Evolutionary conservation across 257 asterid species (phyloP).

Genomic region (Ilex aquifolium): DNA sequence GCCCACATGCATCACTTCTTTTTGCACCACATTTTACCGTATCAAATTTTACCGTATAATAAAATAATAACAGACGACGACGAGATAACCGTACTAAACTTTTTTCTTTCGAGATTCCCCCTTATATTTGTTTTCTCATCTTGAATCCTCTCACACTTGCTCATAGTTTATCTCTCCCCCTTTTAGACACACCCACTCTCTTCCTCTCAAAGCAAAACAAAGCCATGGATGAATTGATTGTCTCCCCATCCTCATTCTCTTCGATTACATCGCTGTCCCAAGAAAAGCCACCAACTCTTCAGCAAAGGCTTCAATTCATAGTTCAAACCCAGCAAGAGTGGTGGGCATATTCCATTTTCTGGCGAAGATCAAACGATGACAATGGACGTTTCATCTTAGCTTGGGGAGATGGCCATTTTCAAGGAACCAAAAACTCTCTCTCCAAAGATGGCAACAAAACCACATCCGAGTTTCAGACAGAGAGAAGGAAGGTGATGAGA

Average conservation of each 20-base stretch:
- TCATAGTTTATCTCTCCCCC: too few relatives aligned
- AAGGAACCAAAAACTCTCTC: slow-evolving; percentile 29
- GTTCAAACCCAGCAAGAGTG: slow-evolving; percentile 39
- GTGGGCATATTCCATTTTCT: slow-evolving; percentile 57
- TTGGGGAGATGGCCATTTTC: slow-evolving; percentile 67
- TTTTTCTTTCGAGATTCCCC: too few relatives aligned
- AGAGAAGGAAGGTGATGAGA: slow-evolving; percentile 47
- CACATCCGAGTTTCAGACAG: slow-evolving; percentile 23
- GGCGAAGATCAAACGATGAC: slow-evolving; percentile 40
- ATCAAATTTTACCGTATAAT: too few relatives aligned
- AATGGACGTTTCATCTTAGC: slow-evolving; percentile 26
- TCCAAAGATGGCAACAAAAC: neutral
- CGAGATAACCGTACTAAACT: too few relatives aligned
- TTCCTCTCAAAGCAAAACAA: neutral
- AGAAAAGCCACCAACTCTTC: slow-evolving; percentile 20
- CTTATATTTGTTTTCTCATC: too few relatives aligned
- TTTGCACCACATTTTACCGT: too few relatives aligned
- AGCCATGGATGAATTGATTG: slow-evolving; percentile 29
- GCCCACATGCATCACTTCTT: too few relatives aligned
- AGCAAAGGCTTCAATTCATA: slow-evolving; percentile 42
- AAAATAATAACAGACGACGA: too few relatives aligned
- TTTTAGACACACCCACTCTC: neutral
- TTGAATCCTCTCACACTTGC: too few relatives aligned
- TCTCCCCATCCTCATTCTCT: slow-evolving; percentile 14
- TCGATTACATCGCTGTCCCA: slow-evolving; percentile 1